These are phyloP conservation scores for Dipteronia sinensis DNA, from an alignment of 345 rosid species.

Conservation along the genomic window DNA sequence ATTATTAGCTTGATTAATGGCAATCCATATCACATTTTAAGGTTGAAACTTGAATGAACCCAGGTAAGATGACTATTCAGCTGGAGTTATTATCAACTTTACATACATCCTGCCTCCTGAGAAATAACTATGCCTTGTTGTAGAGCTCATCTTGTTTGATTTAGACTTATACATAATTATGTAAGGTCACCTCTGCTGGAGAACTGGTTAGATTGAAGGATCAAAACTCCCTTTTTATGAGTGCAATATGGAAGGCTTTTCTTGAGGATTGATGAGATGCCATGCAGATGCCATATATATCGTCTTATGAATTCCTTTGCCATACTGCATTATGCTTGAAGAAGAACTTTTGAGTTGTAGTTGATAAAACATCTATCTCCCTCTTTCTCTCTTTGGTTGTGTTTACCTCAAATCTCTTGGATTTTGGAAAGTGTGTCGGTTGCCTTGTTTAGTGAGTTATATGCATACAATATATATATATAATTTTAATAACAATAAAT, in stretches of 20 bases:
- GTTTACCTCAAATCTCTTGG: background rate
- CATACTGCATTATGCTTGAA: no score
- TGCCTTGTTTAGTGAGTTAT: background rate
- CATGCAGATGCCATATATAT: no score
- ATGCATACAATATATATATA: background rate
- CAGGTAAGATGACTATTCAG: background rate
- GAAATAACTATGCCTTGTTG: no score
- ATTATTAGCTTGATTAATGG: background rate
- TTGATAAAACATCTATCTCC: background rate
- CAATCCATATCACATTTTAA: background rate
- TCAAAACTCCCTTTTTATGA: no score
- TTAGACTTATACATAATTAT: no score
- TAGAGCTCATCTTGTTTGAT: no score
- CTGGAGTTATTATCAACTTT: background rate
- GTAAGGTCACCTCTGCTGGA: no score
- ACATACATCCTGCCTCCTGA: no score
- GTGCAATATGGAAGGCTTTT: background rate
- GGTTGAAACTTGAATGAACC: background rate
- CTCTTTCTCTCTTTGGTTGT: background rate
- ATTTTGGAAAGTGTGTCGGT: background rate
- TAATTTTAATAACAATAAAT: background rate
- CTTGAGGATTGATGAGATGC: no score
- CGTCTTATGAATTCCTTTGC: no score
- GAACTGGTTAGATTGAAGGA: no score
- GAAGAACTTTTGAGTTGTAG: no score